A percentile compares a stretch with the other conserved stretches of the same genome.
phyloP scores from a whole-genome alignment of 805 yeast genomes.

The Candida incommunis region DNA sequence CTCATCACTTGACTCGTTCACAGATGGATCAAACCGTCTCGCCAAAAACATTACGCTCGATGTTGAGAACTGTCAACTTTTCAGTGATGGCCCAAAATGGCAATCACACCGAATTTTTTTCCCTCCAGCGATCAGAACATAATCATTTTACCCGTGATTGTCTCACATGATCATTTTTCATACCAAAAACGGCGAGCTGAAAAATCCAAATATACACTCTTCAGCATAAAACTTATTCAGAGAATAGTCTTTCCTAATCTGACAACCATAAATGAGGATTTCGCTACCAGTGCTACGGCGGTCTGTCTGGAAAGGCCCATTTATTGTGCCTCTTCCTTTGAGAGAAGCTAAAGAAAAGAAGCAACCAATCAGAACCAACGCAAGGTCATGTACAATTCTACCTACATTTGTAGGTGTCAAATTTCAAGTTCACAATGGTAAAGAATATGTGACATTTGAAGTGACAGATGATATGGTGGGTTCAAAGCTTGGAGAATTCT shows the following conservation, averaged over 20 bases:
- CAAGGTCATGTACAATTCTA: slow-evolving; percentile 83
- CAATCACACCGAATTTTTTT: no score
- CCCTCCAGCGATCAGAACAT: no score
- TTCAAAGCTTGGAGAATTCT: slow-evolving; percentile 86
- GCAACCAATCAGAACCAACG: slow-evolving; percentile 88
- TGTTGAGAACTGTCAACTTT: neutral
- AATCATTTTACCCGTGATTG: no score
- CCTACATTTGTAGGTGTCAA: slow-evolving; percentile 93
- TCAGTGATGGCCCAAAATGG: neutral
- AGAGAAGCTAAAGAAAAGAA: slow-evolving; percentile 69
- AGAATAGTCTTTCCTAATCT: no score
- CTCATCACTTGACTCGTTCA: neutral
- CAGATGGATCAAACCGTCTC: neutral
- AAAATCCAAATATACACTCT: no score
- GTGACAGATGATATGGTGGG: slow-evolving; percentile 96
- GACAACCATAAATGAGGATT: slow-evolving; percentile 20
- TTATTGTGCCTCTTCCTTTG: slow-evolving; percentile 88
- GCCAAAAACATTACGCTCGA: neutral
- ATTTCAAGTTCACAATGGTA: slow-evolving; percentile 94
- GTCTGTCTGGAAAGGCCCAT: slow-evolving; percentile 54
- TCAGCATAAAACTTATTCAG: no score
- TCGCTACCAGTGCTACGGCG: slow-evolving; percentile 22
- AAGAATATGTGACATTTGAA: slow-evolving; percentile 77
- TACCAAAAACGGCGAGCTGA: no score
- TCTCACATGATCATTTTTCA: no score